Conservation (phyloP, 345 rosid genomes). For the Euphorbia peplus region DNA sequence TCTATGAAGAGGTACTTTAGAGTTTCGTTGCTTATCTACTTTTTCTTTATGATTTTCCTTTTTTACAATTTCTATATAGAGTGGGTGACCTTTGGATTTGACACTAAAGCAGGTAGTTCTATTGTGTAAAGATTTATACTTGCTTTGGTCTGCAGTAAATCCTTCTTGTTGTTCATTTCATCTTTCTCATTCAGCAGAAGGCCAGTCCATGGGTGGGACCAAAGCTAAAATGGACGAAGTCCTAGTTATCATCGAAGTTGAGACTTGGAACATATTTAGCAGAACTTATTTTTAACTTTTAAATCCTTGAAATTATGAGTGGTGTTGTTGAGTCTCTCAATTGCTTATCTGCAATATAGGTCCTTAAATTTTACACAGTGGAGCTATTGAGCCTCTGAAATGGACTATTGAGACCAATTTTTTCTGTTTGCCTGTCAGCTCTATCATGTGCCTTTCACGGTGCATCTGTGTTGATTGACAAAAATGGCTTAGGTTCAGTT, state of each 20-base stretch:
- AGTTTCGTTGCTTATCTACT: neutral
- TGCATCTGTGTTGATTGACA: neutral
- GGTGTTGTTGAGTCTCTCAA: neutral
- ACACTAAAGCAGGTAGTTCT: neutral
- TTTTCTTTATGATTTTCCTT: neutral
- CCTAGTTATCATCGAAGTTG: neutral
- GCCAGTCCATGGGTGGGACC: neutral
- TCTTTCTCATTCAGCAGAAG: neutral
- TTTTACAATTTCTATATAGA: neutral
- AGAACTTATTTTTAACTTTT: neutral
- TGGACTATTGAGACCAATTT: neutral
- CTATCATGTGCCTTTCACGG: neutral
- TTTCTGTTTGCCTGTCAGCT: neutral
- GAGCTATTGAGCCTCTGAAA: neutral
- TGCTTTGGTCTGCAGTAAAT: neutral
- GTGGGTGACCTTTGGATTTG: neutral
- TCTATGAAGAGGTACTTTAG: conserved; percentile 77
- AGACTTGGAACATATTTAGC: neutral
- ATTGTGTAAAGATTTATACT: neutral
- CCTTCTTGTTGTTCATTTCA: neutral
- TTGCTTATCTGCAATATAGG: neutral
- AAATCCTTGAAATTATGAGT: neutral
- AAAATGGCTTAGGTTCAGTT: neutral
- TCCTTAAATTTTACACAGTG: neutral
- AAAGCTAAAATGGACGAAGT: neutral